Conservation (phyloP, 768 basidiomycete genomes). For the Boletus rubroflammeus region DNA sequence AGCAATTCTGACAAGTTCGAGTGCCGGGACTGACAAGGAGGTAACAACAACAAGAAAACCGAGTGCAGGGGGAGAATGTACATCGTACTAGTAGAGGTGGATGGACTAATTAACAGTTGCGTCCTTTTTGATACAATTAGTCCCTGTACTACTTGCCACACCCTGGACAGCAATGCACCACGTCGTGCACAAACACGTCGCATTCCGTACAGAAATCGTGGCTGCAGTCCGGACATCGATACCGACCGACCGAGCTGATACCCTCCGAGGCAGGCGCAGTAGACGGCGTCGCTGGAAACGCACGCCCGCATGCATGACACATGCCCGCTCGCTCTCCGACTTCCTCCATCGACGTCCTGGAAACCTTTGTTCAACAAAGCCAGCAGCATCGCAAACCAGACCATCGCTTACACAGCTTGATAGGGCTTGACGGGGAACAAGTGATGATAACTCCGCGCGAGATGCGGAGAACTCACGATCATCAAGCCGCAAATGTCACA, state of each 20-base stretch:
- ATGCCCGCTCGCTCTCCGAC: constrained; percentile 31
- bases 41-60: neutral
- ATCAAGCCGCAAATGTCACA: constrained; percentile 96
- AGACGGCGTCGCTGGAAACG: constrained; percentile 51
- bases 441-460: constrained; percentile 94
- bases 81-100: neutral
- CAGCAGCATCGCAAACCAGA: constrained; percentile 1
- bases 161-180: constrained; percentile 91
- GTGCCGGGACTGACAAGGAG: too few relatives aligned
- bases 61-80: neutral
- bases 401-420: constrained; percentile 66
- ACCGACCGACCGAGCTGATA: constrained; percentile 81
- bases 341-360: constrained; percentile 41
- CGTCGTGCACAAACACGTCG: constrained; percentile 94
- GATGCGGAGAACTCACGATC: constrained; percentile 96
- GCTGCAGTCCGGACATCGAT: constrained; percentile 81
- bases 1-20: too few relatives aligned
- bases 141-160: constrained; percentile 51
- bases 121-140: neutral
- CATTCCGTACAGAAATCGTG: constrained; percentile 94
- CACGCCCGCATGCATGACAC: constrained; percentile 79
- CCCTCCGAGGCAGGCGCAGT: constrained; percentile 50
- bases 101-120: constrained; percentile 25
- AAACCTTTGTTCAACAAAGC: neutral
- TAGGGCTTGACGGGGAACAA: constrained; percentile 92